A percentile compares a stretch with the other conserved stretches of the same genome.
Conservation (phyloP, 2,329 filamentous ascomycete genomes). For the Diaporthe australafricana region DNA sequence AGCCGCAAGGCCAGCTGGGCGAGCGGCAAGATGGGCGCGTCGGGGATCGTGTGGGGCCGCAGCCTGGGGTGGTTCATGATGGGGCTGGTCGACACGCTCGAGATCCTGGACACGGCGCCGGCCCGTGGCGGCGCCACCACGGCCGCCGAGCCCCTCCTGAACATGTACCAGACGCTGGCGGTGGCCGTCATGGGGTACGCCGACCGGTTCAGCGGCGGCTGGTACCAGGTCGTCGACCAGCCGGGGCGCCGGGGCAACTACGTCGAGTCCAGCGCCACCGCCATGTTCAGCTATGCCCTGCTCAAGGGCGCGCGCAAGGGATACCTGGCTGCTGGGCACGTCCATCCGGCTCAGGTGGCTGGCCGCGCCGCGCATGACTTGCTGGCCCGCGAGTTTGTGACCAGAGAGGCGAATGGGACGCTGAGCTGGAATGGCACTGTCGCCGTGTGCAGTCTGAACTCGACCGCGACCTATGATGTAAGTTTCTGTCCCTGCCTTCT, state of each 20-base stretch:
- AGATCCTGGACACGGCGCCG: slow-evolving; percentile 40
- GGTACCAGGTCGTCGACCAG: slow-evolving; percentile 51
- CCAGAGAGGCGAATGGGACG: slow-evolving; percentile 16
- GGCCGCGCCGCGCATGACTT: slow-evolving; percentile 28
- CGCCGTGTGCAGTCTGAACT: slow-evolving; percentile 55
- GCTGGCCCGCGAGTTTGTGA: slow-evolving; percentile 19
- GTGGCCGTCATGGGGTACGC: neutral
- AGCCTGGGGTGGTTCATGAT: slow-evolving; percentile 53
- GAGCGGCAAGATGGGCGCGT: slow-evolving; percentile 57
- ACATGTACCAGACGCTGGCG: neutral
- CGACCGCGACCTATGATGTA: slow-evolving; percentile 50
- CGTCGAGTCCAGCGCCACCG: slow-evolving; percentile 50
- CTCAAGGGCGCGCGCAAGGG: slow-evolving; percentile 50
- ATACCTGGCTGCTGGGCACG: slow-evolving; percentile 40
- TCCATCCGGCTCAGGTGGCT: neutral
- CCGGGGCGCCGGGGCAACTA: slow-evolving; percentile 45
- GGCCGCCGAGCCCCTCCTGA: neutral
- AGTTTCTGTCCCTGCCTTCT: no score
- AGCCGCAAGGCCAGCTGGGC: slow-evolving; percentile 60
- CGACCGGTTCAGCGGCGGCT: slow-evolving; percentile 42
- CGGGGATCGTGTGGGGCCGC: slow-evolving; percentile 63
- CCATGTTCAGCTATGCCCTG: slow-evolving; percentile 51
- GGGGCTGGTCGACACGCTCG: slow-evolving; percentile 47
- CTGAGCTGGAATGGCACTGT: slow-evolving; percentile 52
- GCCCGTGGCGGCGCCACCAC: neutral